Evolutionary conservation across 1,284 basidiomycete genomes (phyloP), one percentile per base, ranked within the genome.

Genomic region (Prillingera fragicola): DNA sequence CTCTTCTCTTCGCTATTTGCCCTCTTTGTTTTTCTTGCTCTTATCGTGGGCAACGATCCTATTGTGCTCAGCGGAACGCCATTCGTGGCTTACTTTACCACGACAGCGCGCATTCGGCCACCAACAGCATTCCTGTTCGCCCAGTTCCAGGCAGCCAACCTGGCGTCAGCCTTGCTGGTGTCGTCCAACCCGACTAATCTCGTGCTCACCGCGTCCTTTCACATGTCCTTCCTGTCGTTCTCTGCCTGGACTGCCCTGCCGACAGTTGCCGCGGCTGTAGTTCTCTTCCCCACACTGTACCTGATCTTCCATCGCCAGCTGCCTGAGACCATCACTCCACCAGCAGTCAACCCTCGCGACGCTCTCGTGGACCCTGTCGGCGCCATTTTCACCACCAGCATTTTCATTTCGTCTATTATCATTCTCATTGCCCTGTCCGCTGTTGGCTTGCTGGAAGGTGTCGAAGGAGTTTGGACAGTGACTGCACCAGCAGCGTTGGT

Each of bases 11-110:
- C 83, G 43, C 83, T 94, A 66, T 92, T 87, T 64, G 48, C 79
- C 45, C 82, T 92, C 75, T 82, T 90, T 65, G 84, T 87, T 33
- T 59, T 80, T 9, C 78, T 84, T 50, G 90, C 87, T 21, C 76
- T 87, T 17, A 61, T 90, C 1, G 78, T 96, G 10, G 92, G 92
- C 6, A 97, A 97, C 63, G 88, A 91, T 67, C 87, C 88, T 0
- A 79, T 91, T 52, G 85, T 91, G 45, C 77, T 91, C 15, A 84
- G 57, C 21, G 67, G 87, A 2, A 94, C 89, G 0, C 83, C 83
- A 0, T 94, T 94, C 66, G 70, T 94, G 33, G 83, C 83, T 7
- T 91, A 92, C 62, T 85, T 89, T 53, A 88, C 87, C 0, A 71
- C 79, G n/a, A 81, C 82, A 3, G 80, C 83, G 5, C 76, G 77